phyloP scores from a whole-genome alignment of 139 green algal species.

The Tetradesmus lagerheimii region DNA sequence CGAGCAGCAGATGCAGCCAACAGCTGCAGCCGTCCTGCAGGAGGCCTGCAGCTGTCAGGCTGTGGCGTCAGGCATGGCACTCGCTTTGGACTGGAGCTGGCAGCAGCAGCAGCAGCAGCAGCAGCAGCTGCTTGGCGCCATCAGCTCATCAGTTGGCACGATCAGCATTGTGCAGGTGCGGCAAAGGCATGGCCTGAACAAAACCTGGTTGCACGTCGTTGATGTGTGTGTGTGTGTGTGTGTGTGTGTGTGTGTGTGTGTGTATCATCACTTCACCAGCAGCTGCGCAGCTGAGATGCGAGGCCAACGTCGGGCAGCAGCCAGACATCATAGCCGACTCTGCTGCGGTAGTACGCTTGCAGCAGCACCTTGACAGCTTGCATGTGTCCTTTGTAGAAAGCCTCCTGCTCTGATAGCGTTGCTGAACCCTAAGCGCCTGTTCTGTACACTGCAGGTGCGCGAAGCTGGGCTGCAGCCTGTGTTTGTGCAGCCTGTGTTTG shows the following conservation, averaged over 20 bases:
- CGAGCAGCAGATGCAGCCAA: not conserved
- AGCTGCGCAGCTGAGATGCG: no score
- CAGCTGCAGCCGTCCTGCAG: not conserved
- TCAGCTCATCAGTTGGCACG: constrained; percentile 47
- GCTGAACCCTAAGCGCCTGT: no score
- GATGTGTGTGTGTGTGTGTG: no score
- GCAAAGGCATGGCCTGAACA: not conserved
- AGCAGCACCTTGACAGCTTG: no score
- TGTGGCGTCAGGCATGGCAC: constrained; percentile 32
- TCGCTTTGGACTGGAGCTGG: constrained; percentile 12
- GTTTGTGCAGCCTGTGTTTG: not conserved
- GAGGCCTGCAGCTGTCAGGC: constrained; percentile 34
- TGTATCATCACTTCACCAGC: no score
- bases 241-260: no score
- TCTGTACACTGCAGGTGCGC: not conserved
- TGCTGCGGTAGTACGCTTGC: no score
- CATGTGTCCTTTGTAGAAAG: no score
- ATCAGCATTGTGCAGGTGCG: constrained; percentile 48
- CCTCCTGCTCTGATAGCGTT: no score
- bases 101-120: not conserved
- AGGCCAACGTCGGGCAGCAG: no score
- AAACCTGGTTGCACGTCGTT: no score
- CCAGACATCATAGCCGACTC: no score
- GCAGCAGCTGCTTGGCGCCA: not conserved
- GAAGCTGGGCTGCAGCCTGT: constrained; percentile 27